Conservation (phyloP, 176 grass and related monocot genomes). For the Urochloa ruziziensis region DNA sequence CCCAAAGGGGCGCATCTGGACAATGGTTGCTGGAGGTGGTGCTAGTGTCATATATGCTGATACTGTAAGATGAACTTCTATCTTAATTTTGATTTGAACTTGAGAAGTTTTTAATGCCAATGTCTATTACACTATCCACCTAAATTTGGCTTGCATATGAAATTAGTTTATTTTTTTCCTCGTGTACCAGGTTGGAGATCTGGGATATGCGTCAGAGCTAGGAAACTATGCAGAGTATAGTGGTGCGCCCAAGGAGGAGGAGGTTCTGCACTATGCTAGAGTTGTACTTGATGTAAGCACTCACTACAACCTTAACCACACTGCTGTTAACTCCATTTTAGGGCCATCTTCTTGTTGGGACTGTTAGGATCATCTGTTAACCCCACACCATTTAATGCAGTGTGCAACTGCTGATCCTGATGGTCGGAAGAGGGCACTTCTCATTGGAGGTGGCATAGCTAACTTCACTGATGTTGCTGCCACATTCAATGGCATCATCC, state of each 20-base stretch:
- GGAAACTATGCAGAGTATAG: slow-evolving; percentile 94
- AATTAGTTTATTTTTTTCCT: background rate
- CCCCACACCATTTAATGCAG: slow-evolving; percentile 29
- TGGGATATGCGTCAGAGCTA: slow-evolving; percentile 84
- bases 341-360: background rate
- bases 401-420: slow-evolving; percentile 88
- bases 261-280: slow-evolving; percentile 92
- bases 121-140: background rate
- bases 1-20: slow-evolving; percentile 88
- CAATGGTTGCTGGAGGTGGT: slow-evolving; percentile 95
- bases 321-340: background rate
- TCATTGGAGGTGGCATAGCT: slow-evolving; percentile 97
- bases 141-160: background rate
- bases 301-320: background rate
- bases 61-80: slow-evolving; percentile 49
- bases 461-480: slow-evolving; percentile 98
- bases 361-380: slow-evolving; percentile 11
- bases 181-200: slow-evolving; percentile 70
- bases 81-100: slow-evolving; percentile 7
- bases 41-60: slow-evolving; percentile 98
- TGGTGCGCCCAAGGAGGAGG: slow-evolving; percentile 89
- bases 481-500: slow-evolving; percentile 89
- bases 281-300: slow-evolving; percentile 86
- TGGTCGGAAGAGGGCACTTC: slow-evolving; percentile 85
- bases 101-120: background rate